phyloP scores from a whole-genome alignment of 2,329 filamentous ascomycete genomes.

The Phialophora tarda region DNA sequence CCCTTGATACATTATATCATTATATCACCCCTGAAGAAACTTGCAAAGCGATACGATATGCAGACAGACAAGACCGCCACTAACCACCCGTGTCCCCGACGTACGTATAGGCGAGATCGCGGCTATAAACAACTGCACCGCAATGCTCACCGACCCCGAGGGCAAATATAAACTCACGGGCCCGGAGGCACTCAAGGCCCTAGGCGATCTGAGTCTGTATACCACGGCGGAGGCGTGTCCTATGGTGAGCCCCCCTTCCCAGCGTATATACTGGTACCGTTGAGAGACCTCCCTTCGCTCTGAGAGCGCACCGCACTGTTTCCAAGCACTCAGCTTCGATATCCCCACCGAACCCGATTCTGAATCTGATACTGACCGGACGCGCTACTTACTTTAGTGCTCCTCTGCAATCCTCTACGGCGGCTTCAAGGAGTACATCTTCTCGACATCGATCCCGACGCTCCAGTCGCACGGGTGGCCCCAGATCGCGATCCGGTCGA shows the following conservation, averaged over 20 bases:
- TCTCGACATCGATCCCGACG: constrained; percentile 57
- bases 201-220: constrained; percentile 57
- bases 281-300: neutral
- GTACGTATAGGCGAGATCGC: constrained; percentile 56
- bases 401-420: constrained; percentile 63
- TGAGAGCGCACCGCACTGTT: too few relatives aligned
- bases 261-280: neutral
- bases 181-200: constrained; percentile 52
- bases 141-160: constrained; percentile 53
- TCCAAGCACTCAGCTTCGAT: too few relatives aligned
- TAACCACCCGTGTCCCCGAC: neutral
- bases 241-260: constrained; percentile 48
- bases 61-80: neutral
- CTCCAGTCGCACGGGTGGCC: constrained; percentile 57
- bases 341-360: too few relatives aligned
- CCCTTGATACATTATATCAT: too few relatives aligned
- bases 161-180: constrained; percentile 50
- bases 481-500: constrained; percentile 56
- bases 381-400: constrained; percentile 50
- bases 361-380: too few relatives aligned
- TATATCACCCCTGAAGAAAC: neutral
- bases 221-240: constrained; percentile 65
- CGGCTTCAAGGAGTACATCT: constrained; percentile 62
- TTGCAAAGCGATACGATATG: neutral
- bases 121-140: constrained; percentile 61